Conservation (phyloP, 169 alveolate species). For the Plasmodium gonderi region DNA sequence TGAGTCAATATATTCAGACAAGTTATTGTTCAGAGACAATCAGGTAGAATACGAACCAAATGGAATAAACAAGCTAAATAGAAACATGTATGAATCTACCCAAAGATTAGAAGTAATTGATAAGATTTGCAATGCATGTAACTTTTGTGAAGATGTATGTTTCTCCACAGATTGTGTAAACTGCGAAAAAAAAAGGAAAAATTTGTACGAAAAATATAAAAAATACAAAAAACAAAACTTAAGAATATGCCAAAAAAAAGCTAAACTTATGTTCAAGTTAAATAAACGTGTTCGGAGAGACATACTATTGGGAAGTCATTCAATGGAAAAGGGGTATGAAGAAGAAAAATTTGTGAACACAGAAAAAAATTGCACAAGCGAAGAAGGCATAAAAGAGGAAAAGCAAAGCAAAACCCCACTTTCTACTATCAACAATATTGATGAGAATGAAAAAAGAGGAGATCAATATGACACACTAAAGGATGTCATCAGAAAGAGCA, state of each 20-base stretch:
- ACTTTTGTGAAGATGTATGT: slow-evolving; percentile 53
- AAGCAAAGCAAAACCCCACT: neutral
- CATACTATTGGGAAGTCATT: neutral
- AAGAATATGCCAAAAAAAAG: slow-evolving; percentile 5
- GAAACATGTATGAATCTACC: neutral
- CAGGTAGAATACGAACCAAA: too few relatives aligned
- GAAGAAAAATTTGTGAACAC: neutral
- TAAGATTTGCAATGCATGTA: slow-evolving; percentile 36
- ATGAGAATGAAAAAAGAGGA: neutral
- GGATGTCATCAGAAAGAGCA: neutral
- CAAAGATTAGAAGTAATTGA: neutral
- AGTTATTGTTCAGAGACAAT: too few relatives aligned
- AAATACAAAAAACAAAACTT: slow-evolving; percentile 16
- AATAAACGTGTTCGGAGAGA: neutral
- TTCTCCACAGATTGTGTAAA: slow-evolving; percentile 10
- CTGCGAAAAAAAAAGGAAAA: slow-evolving; percentile 32
- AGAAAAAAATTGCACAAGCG: neutral
- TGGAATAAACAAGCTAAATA: neutral
- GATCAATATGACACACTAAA: neutral
- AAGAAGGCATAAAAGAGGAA: neutral
- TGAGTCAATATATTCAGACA: too few relatives aligned
- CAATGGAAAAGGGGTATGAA: neutral
- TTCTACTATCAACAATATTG: neutral
- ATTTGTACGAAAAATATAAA: slow-evolving; percentile 23
- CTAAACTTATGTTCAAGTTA: neutral